Percentiles rank a stretch among this genome's conserved stretches.
These are phyloP conservation scores for Paecilomyces fulvus DNA, from an alignment of 2,329 filamentous ascomycete genomes.

Conservation along the genomic window DNA sequence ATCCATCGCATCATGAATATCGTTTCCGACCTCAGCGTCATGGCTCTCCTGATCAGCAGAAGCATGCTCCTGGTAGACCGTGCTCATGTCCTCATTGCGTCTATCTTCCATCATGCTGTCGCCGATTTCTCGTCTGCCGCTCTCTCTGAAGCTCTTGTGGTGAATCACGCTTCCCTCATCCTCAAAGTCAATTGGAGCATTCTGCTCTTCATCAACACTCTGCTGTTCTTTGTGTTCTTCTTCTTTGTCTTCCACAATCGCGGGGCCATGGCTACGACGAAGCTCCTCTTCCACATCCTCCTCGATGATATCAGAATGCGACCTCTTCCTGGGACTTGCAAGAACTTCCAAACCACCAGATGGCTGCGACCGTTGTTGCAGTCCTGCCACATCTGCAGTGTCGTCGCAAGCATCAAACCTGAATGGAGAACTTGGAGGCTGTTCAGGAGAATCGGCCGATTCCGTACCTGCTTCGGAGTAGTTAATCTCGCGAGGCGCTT, in stretches of 20 bases:
- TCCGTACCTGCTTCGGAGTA: constrained; percentile 12
- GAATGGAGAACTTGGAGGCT: constrained; percentile 30
- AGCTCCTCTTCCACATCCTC: constrained; percentile 9
- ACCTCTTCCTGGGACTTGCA: constrained; percentile 10
- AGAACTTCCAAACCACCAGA: not conserved
- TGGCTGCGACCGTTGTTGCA: constrained; percentile 3
- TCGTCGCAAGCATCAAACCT: constrained; percentile 23
- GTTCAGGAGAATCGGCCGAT: constrained; percentile 13
- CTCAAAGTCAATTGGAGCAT: constrained; percentile 17
- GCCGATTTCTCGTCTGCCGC: constrained; percentile 14
- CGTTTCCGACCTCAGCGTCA: constrained; percentile 19
- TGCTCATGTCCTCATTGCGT: constrained; percentile 35
- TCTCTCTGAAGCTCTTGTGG: constrained; percentile 10
- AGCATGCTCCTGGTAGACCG: constrained; percentile 23
- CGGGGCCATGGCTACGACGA: not conserved
- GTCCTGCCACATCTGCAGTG: constrained; percentile 21
- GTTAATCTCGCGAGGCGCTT: constrained; percentile 10
- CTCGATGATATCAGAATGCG: constrained; percentile 14
- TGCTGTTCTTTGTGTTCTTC: constrained; percentile 2
- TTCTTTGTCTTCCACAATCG: not conserved
- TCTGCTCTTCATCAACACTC: constrained; percentile 9
- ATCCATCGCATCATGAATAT: constrained; percentile 28
- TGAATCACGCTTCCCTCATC: constrained; percentile 16
- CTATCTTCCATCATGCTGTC: constrained; percentile 31
- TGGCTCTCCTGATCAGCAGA: constrained; percentile 16